A percentile compares a stretch with the other conserved stretches of the same genome.
Evolutionary conservation across 169 alveolate species (phyloP).

Genomic region (Plasmodium vivax): DNA sequence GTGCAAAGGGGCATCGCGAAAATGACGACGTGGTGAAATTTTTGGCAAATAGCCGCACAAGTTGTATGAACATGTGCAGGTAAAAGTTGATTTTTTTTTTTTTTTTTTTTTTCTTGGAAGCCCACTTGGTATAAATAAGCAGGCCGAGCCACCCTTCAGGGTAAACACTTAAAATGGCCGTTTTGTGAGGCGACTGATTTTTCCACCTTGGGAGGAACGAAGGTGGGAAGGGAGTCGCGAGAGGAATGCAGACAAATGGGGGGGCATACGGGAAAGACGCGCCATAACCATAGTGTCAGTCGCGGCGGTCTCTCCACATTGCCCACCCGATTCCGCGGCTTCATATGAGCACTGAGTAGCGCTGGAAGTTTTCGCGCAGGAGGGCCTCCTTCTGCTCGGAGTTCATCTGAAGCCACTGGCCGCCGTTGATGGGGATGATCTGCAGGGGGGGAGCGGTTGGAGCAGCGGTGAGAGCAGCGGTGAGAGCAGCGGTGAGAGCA

Average conservation of each 20-base stretch:
- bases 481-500: too few species aligned
- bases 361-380: constrained; percentile 28
- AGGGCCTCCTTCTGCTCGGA: constrained; percentile 16
- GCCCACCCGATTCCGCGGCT: not conserved
- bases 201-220: not conserved
- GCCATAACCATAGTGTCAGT: not conserved
- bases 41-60: not conserved
- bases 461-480: not conserved
- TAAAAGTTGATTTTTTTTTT: not conserved
- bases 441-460: not conserved
- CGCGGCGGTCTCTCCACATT: not conserved
- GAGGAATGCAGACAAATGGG: not conserved
- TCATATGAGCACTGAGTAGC: constrained; percentile 38
- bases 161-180: not conserved
- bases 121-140: not conserved
- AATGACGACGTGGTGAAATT: not conserved
- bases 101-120: not conserved
- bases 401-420: constrained; percentile 45
- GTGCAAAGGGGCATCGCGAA: not conserved
- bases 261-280: not conserved
- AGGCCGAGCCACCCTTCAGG: not conserved
- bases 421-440: constrained; percentile 69
- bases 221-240: not conserved
- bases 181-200: not conserved
- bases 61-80: not conserved